phyloP scores from a whole-genome alignment of 345 rosid genomes.

The Euclidium syriacum region DNA sequence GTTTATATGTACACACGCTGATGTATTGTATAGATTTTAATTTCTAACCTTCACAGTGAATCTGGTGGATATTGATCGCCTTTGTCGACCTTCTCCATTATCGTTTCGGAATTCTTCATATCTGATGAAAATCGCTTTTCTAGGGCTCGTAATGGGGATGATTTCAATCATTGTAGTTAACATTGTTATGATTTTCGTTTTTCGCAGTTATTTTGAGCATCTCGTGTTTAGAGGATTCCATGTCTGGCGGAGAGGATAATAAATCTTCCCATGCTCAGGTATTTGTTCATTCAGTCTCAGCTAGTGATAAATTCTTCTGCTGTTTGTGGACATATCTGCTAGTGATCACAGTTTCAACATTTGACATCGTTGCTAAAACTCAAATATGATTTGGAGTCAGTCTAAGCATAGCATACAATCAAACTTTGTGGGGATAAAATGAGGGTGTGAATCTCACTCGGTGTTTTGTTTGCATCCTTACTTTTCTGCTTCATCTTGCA shows the following conservation, averaged over 20 bases:
- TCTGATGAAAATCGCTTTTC: neutral
- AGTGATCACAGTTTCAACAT: neutral
- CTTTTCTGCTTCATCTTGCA: neutral
- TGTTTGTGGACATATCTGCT: neutral
- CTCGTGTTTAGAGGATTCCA: constrained; percentile 16
- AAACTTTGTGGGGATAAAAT: neutral
- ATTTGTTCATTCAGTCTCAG: neutral
- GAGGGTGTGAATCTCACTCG: neutral
- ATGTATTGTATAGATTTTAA: neutral
- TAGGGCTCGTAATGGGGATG: neutral
- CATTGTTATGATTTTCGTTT: neutral
- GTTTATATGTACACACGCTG: neutral
- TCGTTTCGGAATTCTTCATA: neutral
- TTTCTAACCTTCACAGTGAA: neutral
- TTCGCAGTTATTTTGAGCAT: neutral
- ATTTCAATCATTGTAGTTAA: neutral
- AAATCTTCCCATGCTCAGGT: constrained; percentile 53
- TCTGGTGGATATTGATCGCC: neutral
- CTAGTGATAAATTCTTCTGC: neutral
- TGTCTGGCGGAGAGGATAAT: constrained; percentile 57
- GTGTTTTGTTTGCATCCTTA: neutral
- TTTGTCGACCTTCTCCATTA: neutral
- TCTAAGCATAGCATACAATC: neutral
- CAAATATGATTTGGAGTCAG: neutral
- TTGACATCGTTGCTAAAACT: neutral